Base-by-base conservation (phyloP, 2,329 filamentous ascomycete genomes). In the Epicoccum sorghinum region DNA sequence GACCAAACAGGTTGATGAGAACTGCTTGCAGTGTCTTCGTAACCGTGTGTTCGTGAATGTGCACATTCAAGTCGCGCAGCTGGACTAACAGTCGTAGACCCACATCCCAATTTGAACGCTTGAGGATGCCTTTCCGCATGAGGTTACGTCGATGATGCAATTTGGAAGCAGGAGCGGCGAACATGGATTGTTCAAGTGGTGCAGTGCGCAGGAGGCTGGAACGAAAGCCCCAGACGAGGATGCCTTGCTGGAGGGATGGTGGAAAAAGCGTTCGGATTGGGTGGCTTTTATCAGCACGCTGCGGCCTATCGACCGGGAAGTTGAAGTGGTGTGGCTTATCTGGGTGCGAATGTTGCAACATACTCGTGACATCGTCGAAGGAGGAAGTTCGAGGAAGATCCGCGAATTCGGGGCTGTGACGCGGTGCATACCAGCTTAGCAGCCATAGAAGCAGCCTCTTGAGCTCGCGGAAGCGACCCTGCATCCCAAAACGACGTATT, bases 401-500 rank as follows among this genome's bases (percentile, higher is more conserved):
- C 5, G 51, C 18, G 44, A 71, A 70, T 18, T 61, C 56, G 2
- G 42, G 13, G 18, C 43, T 52, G 25, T 59, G 50, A n/a, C 64
- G 62, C 2, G 68, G 69, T 7, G 69, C 68, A 27, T 76, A 76
- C 69, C 70, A 75, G 42, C 60, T 66, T 4, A 77, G 75, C 3
- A 89, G 76, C 82, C 79, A 83, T 38, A 82, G 61, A 10, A 80
- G 75, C 24, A 86, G 73, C 22, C 77, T 77, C 53, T 78, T 76
- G 6, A 88, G 72, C 29, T 83, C 80, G 12, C 78, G 65, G 64
- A 84, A 79, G 13, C 79, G 76, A 7, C 80, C 75, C 7, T 75
- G 68, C 82, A 85, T 87, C 4, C 86, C 86, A 40, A 84, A 79
- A 25, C 85, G 80, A 40, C 82, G 82, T 37, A 89, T 65, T 8